Base-by-base conservation (phyloP, 805 yeast genomes). In the Wickerhamomyces alni region DNA sequence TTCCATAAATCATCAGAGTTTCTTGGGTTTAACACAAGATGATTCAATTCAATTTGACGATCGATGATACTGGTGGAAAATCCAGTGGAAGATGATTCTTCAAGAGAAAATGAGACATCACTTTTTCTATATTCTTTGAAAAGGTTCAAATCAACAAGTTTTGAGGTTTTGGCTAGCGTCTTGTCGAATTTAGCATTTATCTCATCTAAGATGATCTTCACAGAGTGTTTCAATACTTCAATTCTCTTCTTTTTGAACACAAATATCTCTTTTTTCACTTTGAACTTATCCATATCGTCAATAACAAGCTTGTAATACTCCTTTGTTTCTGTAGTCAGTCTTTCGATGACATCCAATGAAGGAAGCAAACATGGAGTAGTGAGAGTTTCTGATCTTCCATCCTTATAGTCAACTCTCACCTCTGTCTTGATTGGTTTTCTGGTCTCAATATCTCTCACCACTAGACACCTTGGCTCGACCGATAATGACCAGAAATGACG, bases 401-500 rank as follows among this genome's bases (percentile, higher is more conserved):
- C 54, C 22, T 62, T 62, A 42, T 69, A 36, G 6, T 46, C 44
- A 30, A 63, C 30, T 31, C 60, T 41, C 58, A 72, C 48, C 35
- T 65, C 51, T 58, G 76, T 30, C 62, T 73, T 69, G 13, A 77
- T 66, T 0, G 87, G 80, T 30, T 65, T 69, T 5, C 69, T 74
- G 0, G 82, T 72, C 17, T 72, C 74, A 8, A 82, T 78, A 55
- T 88, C 87, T 41, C 93, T 69, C 1, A 82, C 71, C 5, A 85
- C 73, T n/a, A 93, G 62, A 56, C 96, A 87, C 42, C 96, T 66
- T 3, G 82, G 82, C 48, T 82, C 88, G 5, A 83, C 82, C 0
- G 94, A 75, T 44, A 93, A 62, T 1, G 88, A 82, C 97, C 98
- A 93, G 47, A 93, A 82, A 58, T 88, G 94, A 31, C 95, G 69